Conservation (phyloP, 2,329 filamentous ascomycete species). For the Blumeria hordei region DNA sequence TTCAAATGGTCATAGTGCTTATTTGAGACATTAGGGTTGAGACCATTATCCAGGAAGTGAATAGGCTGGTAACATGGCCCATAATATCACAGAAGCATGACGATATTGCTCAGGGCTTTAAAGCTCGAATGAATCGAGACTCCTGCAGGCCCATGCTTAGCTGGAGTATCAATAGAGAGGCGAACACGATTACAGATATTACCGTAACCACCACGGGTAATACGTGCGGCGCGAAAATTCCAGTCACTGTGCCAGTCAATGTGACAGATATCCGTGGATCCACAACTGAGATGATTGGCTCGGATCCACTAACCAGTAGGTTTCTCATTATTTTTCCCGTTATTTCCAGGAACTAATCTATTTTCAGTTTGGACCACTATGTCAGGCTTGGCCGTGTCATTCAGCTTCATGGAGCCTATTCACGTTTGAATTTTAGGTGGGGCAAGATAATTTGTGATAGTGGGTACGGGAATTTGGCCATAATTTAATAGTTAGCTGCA, state of each 20-base stretch:
- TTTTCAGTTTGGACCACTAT: slow-evolving; percentile 12
- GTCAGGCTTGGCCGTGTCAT: slow-evolving; percentile 20
- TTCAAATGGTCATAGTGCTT: not conserved
- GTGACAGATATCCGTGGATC: slow-evolving; percentile 8
- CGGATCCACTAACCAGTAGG: slow-evolving; percentile 9
- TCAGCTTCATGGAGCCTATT: slow-evolving; percentile 15
- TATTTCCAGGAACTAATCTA: not conserved
- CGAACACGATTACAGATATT: slow-evolving; percentile 9
- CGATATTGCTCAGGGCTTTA: slow-evolving; percentile 22
- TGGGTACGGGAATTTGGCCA: too few relatives aligned
- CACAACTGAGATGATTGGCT: slow-evolving; percentile 21
- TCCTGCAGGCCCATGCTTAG: slow-evolving; percentile 7
- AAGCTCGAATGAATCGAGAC: slow-evolving; percentile 19
- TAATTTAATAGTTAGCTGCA: too few relatives aligned
- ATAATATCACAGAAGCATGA: slow-evolving; percentile 30
- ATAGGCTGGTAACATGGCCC: slow-evolving; percentile 24
- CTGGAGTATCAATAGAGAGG: slow-evolving; percentile 5
- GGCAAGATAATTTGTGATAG: too few relatives aligned
- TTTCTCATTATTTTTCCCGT: not conserved
- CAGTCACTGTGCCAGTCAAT: slow-evolving; percentile 17
- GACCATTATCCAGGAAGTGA: slow-evolving; percentile 11
- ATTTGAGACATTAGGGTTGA: slow-evolving; percentile 5
- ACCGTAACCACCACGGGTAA: slow-evolving; percentile 20
- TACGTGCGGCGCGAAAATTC: slow-evolving; percentile 7
- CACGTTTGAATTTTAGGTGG: slow-evolving; percentile 2